phyloP scores from a whole-genome alignment of 2,329 filamentous ascomycete genomes.

The Penicillium freii region DNA sequence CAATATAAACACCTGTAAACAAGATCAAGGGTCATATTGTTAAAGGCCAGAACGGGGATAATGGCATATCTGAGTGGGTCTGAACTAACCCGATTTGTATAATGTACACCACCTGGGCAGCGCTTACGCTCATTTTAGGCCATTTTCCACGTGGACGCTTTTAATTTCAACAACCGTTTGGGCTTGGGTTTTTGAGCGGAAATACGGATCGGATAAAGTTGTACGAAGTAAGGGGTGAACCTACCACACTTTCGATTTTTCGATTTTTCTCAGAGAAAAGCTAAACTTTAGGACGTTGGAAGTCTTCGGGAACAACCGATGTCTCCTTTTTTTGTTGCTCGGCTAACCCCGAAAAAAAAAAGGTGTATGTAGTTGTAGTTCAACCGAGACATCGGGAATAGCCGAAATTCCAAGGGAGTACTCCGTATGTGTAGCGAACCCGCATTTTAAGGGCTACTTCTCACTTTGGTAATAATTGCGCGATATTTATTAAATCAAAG shows the following conservation, averaged over 20 bases:
- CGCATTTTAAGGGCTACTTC: not conserved
- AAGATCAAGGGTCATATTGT: not conserved
- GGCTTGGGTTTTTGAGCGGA: not conserved
- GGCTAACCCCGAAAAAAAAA: not conserved
- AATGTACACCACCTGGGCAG: conserved; percentile 8
- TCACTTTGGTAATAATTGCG: not conserved
- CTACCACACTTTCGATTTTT: too few species aligned
- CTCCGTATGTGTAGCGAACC: not conserved
- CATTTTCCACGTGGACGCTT: not conserved
- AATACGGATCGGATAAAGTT: too few species aligned
- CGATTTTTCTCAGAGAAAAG: too few species aligned
- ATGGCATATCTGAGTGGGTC: not conserved
- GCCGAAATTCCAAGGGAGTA: not conserved
- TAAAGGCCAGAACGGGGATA: not conserved
- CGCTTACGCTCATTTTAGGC: not conserved
- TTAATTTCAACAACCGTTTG: not conserved
- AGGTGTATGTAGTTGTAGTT: not conserved
- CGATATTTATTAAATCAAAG: not conserved
- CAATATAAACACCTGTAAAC: not conserved
- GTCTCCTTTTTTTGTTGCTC: not conserved
- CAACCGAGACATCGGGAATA: not conserved
- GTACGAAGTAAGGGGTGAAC: too few species aligned
- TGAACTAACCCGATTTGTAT: conserved; percentile 8
- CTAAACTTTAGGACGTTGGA: too few species aligned
- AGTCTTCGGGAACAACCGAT: not conserved